Evolutionary conservation across 345 rosid species (phyloP).

Genomic region (Pseudoturritis turrita): DNA sequence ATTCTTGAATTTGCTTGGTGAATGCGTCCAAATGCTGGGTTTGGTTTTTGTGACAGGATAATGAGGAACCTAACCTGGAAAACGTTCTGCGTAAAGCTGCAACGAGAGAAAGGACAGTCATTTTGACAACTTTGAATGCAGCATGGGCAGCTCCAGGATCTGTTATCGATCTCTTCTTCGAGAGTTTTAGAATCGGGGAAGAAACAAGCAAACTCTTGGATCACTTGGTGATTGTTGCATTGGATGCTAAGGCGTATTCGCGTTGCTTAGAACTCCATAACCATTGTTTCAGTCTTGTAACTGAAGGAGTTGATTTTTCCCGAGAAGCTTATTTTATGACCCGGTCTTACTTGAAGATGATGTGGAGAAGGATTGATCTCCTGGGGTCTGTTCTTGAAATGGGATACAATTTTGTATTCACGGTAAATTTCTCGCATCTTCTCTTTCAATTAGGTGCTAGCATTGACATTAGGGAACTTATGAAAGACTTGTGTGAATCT

Average conservation of each 20-base stretch:
- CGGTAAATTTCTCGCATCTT: constrained; percentile 38
- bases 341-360: constrained; percentile 68
- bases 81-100: constrained; percentile 57
- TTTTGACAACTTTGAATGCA: constrained; percentile 69
- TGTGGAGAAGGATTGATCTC: constrained; percentile 90
- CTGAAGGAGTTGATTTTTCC: constrained; percentile 64
- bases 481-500: background rate
- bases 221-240: constrained; percentile 69
- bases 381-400: constrained; percentile 63
- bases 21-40: background rate
- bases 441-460: background rate
- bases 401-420: constrained; percentile 81
- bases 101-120: constrained; percentile 53
- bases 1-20: background rate
- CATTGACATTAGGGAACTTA: background rate
- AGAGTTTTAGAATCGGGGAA: constrained; percentile 68
- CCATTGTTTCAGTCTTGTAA: constrained; percentile 64
- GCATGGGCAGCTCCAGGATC: constrained; percentile 76
- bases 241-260: constrained; percentile 58
- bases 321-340: constrained; percentile 83
- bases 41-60: background rate
- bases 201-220: constrained; percentile 52
- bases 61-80: constrained; percentile 44
- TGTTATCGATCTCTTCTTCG: constrained; percentile 62
- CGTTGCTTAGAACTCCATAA: constrained; percentile 51